Evolutionary conservation across 2,329 filamentous ascomycete genomes (phyloP), one percentile per base, ranked within the genome.

Genomic region (Huntiella bhutanensis): DNA sequence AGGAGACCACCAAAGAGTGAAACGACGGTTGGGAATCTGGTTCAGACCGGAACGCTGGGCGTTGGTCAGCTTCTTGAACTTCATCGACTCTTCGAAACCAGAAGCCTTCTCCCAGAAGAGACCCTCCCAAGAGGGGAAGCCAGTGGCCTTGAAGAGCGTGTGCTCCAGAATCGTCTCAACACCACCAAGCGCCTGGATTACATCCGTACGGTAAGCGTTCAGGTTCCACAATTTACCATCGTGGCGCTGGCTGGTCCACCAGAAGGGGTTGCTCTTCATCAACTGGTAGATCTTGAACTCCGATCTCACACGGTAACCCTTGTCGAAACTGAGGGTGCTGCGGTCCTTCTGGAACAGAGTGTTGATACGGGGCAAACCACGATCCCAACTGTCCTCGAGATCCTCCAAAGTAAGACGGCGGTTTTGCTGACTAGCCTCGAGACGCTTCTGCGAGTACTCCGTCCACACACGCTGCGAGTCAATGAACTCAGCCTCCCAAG

Each of bases 391-490:
- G 59, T 98, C 91, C 58, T 98, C 91, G 16, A 98, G 69, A 63
- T 98, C 91, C 60, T 98, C 91, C 5, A 98, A 71, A 0, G 91
- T 98, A 41, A 98, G 67, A 54, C 91, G 78, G 48, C 91, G 80
- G 56, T 98, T 98, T 61, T 98, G 91, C 55, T 96, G 88, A 57
- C 95, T 93, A 15, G 91, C 92, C 59, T 98, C 91, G 53, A 92
- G 71, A 41, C 91, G 80, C 69, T 98, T 98, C 64, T 98, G 91
- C 0, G 88, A 95, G 58, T 98, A 98, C 56, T 98, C 91, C 19
- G 91, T 96, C 91, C 91, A 98, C 1, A 98, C 91, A 55, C 92
- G 80, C 60, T 98, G 92, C 3, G 91, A 98, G 60, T 98, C 92
- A 54, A 96, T 93, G 62, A 98, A 98, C 60, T 98, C 91, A 1